Percentiles rank a stretch among this genome's conserved stretches.
Conservation (phyloP, 306 rosid genomes). For the Cucumis cinereus region DNA sequence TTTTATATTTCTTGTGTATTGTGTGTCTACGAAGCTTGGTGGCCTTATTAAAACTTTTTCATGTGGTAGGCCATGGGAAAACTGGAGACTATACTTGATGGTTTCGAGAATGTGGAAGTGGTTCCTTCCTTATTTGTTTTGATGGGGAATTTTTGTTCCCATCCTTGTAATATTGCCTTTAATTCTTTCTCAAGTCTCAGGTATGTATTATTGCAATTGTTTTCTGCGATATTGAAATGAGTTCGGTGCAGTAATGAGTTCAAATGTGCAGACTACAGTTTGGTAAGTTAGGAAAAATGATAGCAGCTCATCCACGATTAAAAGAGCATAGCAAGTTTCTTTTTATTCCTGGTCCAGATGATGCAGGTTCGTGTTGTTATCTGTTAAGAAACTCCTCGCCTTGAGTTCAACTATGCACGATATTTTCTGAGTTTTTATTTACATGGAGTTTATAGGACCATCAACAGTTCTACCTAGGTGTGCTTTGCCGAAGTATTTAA, state of each 20-base stretch:
- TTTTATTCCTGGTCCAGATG: constrained; percentile 94
- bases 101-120: constrained; percentile 63
- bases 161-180: constrained; percentile 75
- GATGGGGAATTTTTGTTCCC: constrained; percentile 92
- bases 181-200: constrained; percentile 60
- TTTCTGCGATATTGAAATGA: background rate
- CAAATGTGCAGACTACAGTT: constrained; percentile 50
- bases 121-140: constrained; percentile 84
- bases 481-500: constrained; percentile 69
- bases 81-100: constrained; percentile 56
- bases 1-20: background rate
- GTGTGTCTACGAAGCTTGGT: constrained; percentile 7
- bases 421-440: background rate
- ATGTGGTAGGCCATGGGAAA: constrained; percentile 72
- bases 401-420: background rate
- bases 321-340: constrained; percentile 60
- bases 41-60: constrained; percentile 25
- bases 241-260: constrained; percentile 11
- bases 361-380: constrained; percentile 47
- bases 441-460: constrained; percentile 38
- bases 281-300: constrained; percentile 70
- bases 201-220: constrained; percentile 21
- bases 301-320: constrained; percentile 59
- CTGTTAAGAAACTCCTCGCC: constrained; percentile 1
- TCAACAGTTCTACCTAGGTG: constrained; percentile 69